These are phyloP conservation scores for Colletotrichum somersetense DNA, from an alignment of 2,329 filamentous ascomycete genomes.

Conservation along the genomic window DNA sequence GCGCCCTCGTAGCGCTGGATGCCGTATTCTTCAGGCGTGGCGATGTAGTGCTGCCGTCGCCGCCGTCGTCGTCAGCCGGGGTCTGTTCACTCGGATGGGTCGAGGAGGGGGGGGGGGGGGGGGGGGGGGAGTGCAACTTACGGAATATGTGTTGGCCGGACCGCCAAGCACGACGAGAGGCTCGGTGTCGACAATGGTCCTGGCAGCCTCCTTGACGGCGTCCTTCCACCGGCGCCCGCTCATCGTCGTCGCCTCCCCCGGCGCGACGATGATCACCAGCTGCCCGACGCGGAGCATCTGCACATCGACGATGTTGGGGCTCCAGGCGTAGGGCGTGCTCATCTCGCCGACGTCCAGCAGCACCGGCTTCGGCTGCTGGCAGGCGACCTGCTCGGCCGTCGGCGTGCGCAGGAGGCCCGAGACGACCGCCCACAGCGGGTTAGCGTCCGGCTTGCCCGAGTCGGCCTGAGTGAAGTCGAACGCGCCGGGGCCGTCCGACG, in stretches of 20 bases:
- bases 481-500: constrained; percentile 88
- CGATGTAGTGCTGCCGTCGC: constrained; percentile 72
- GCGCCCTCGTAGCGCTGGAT: constrained; percentile 96
- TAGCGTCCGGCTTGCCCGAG: constrained; percentile 74
- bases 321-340: constrained; percentile 84
- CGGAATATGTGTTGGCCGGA: constrained; percentile 88
- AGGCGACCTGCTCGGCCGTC: constrained; percentile 75
- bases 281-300: constrained; percentile 88
- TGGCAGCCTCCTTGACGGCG: constrained; percentile 69
- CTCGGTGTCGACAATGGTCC: constrained; percentile 59
- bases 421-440: constrained; percentile 84
- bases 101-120: too few species aligned
- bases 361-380: constrained; percentile 86
- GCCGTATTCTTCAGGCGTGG: constrained; percentile 83
- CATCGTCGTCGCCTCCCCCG: constrained; percentile 94
- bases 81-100: too few species aligned
- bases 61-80: background rate
- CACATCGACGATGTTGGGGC: constrained; percentile 90
- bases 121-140: constrained; percentile 4
- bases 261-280: constrained; percentile 84
- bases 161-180: constrained; percentile 88
- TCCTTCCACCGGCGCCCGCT: constrained; percentile 87
- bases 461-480: constrained; percentile 96
- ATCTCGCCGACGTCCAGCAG: constrained; percentile 90
- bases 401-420: constrained; percentile 79